Percentiles rank a stretch among this genome's conserved stretches.
phyloP scores from a whole-genome alignment of 257 asterid species.

The Jacaranda mimosifolia region DNA sequence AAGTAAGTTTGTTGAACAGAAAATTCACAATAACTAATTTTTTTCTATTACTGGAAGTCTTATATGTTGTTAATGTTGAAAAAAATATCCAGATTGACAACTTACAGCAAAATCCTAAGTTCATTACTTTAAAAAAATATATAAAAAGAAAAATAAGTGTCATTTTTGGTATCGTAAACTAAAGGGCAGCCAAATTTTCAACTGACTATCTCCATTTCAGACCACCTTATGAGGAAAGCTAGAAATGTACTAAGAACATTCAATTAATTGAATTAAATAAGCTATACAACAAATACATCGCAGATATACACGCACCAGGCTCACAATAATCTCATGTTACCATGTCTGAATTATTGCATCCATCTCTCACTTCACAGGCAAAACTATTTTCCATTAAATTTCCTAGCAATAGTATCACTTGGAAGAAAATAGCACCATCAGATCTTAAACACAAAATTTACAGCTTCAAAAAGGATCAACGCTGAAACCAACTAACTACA shows the following conservation, averaged over 20 bases:
- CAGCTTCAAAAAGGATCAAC: background rate
- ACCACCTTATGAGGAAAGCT: background rate
- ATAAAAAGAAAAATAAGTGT: too few relatives aligned
- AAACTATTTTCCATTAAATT: background rate
- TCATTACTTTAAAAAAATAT: too few relatives aligned
- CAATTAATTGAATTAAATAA: background rate
- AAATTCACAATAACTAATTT: background rate
- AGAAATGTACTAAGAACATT: background rate
- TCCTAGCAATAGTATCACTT: background rate
- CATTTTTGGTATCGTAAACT: background rate
- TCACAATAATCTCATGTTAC: background rate
- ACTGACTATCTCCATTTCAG: background rate
- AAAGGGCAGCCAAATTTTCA: background rate
- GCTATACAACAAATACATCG: background rate
- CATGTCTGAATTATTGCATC: background rate
- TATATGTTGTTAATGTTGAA: background rate
- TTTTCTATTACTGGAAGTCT: background rate
- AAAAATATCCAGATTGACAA: background rate
- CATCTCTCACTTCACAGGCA: background rate
- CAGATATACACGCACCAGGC: background rate
- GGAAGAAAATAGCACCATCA: background rate
- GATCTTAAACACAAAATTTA: background rate
- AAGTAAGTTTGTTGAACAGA: background rate
- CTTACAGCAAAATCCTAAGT: background rate
- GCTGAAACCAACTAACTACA: conserved; percentile 11